Percentiles rank a stretch among this genome's conserved stretches.
Conservation (phyloP, 495 filamentous ascomycete genomes). For the Penicillium turbatum region DNA sequence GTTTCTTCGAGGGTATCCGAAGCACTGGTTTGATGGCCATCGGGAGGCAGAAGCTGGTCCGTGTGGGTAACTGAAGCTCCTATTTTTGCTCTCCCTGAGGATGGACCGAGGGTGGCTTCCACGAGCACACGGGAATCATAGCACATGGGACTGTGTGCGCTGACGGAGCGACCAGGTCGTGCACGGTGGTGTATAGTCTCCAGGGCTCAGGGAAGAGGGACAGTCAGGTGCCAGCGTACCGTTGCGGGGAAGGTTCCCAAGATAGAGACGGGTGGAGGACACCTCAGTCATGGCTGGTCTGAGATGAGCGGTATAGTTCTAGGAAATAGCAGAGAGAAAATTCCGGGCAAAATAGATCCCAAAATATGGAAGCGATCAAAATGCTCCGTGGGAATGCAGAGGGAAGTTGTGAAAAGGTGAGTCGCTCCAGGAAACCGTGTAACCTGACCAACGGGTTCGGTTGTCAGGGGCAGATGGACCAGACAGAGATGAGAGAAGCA, state of each 20-base stretch:
- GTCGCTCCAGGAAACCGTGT: slow-evolving; percentile 17
- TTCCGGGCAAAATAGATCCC: slow-evolving; percentile 7
- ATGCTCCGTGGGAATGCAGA: slow-evolving; percentile 8
- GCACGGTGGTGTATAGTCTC: slow-evolving; percentile 11
- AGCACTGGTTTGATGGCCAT: neutral
- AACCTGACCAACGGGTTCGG: neutral
- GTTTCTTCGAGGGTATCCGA: slow-evolving; percentile 4
- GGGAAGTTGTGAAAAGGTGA: slow-evolving; percentile 8
- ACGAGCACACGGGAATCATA: neutral
- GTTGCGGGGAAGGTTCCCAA: slow-evolving; percentile 94
- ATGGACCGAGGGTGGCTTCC: slow-evolving; percentile 3
- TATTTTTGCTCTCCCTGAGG: slow-evolving; percentile 1
- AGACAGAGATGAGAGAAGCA: neutral
- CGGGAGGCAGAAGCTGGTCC: neutral
- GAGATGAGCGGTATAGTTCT: slow-evolving; percentile 2
- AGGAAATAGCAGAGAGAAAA: slow-evolving; percentile 11
- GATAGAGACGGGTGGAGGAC: slow-evolving; percentile 88
- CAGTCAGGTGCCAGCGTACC: slow-evolving; percentile 62
- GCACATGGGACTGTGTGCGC: slow-evolving; percentile 8
- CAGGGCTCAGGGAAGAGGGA: slow-evolving; percentile 17
- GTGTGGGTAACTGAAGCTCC: slow-evolving; percentile 2
- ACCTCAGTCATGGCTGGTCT: slow-evolving; percentile 57
- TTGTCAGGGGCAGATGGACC: neutral
- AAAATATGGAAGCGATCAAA: slow-evolving; percentile 9
- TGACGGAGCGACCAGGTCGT: slow-evolving; percentile 10